A percentile compares a stretch with the other conserved stretches of the same genome.
Evolutionary conservation across 2,329 filamentous ascomycete genomes (phyloP).

Genomic region (Myriosclerotinia duriaeana): DNA sequence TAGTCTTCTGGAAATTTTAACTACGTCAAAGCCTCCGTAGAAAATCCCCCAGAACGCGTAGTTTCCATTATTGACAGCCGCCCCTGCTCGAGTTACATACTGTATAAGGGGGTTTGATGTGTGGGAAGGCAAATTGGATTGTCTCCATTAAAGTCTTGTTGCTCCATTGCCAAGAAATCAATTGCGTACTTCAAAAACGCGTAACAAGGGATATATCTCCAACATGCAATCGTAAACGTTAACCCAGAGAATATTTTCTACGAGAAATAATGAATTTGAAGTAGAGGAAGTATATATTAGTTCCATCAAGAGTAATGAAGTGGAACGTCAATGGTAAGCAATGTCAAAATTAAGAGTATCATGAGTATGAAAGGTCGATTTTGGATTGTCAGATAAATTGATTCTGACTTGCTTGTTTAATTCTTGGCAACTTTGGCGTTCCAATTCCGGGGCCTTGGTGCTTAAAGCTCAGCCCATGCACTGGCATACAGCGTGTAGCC

Average conservation of each 20-base stretch:
- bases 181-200: conserved; percentile 12
- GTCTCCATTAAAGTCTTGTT: background rate
- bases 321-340: background rate
- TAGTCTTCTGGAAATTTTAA: background rate
- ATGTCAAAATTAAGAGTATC: background rate
- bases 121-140: background rate
- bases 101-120: conserved; percentile 3
- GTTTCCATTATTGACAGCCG: background rate
- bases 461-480: background rate
- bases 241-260: background rate
- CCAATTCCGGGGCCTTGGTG: background rate
- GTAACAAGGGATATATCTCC: background rate
- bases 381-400: conserved; percentile 2
- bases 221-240: background rate
- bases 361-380: background rate
- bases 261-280: background rate
- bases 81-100: background rate
- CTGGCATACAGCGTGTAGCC: background rate
- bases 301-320: too few species aligned
- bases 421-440: too few species aligned
- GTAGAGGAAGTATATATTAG: too few species aligned
- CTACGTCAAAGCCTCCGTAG: background rate
- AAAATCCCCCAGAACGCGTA: conserved; percentile 9
- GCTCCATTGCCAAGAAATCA: background rate
- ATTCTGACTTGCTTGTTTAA: too few species aligned